A percentile compares a stretch with the other conserved stretches of the same genome.
Conservation (phyloP, 768 basidiomycete species). For the Russula vinacea region DNA sequence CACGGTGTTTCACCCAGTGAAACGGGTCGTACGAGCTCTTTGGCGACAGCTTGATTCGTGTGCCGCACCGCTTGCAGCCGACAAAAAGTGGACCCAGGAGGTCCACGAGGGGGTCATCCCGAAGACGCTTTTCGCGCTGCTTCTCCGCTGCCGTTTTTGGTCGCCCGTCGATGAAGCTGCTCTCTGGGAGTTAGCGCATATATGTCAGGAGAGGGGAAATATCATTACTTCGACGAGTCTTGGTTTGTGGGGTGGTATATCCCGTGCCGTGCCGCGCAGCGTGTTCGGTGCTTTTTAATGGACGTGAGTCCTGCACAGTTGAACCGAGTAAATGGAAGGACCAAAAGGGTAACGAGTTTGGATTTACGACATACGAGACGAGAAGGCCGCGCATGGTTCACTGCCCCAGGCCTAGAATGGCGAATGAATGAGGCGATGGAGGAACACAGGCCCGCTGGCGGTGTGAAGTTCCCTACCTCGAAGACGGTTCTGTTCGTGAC, state of each 20-base stretch:
- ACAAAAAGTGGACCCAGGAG: constrained; percentile 27
- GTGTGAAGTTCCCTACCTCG: constrained; percentile 20
- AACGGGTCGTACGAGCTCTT: constrained; percentile 30
- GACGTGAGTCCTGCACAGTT: constrained; percentile 11
- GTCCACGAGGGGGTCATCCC: constrained; percentile 29
- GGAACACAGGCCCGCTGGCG: constrained; percentile 7
- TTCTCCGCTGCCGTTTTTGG: constrained; percentile 29
- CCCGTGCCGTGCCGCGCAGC: constrained; percentile 5
- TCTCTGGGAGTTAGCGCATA: neutral
- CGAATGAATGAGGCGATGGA: constrained; percentile 22
- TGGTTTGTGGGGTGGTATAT: constrained; percentile 1
- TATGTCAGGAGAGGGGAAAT: neutral
- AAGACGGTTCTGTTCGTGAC: constrained; percentile 13
- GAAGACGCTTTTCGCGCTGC: constrained; percentile 27
- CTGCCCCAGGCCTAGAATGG: constrained; percentile 23
- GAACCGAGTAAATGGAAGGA: constrained; percentile 6
- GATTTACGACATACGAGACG: constrained; percentile 24
- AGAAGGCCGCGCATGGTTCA: constrained; percentile 20
- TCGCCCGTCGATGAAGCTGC: constrained; percentile 27
- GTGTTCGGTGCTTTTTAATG: constrained; percentile 18
- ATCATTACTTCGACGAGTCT: constrained; percentile 16
- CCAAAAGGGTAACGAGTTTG: constrained; percentile 6
- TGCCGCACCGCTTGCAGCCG: constrained; percentile 28
- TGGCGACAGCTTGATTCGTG: constrained; percentile 29
- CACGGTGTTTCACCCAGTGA: constrained; percentile 30